Evolutionary conservation across 768 basidiomycete genomes (phyloP).

Genomic region (Leucogyrophana mollusca): DNA sequence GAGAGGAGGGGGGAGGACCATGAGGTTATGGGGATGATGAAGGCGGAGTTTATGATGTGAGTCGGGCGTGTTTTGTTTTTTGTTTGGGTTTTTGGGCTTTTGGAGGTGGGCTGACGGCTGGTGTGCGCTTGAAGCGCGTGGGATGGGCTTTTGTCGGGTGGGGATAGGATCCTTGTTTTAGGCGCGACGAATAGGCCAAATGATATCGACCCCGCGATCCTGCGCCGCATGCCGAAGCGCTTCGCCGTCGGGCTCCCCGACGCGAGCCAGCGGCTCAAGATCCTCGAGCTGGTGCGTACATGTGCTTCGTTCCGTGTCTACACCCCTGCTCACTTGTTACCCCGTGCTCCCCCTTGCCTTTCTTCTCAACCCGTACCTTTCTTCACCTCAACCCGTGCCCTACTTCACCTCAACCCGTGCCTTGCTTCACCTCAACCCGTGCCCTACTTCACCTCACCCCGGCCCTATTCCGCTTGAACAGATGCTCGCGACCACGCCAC

Average conservation of each 20-base stretch:
- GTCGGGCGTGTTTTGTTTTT: constrained; percentile 21
- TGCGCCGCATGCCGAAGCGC: constrained; percentile 98
- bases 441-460: neutral
- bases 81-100: constrained; percentile 3
- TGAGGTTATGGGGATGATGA: constrained; percentile 98
- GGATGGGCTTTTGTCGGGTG: constrained; percentile 87
- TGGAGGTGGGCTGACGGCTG: neutral
- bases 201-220: constrained; percentile 84
- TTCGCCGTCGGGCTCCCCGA: constrained; percentile 86
- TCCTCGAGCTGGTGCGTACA: constrained; percentile 74
- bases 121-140: constrained; percentile 59
- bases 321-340: neutral
- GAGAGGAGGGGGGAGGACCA: constrained; percentile 89
- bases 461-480: constrained; percentile 24
- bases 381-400: too few relatives aligned
- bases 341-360: neutral
- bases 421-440: too few relatives aligned
- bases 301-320: neutral
- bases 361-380: too few relatives aligned
- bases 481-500: constrained; percentile 82
- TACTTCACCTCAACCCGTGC: too few relatives aligned
- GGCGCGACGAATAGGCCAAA: constrained; percentile 95
- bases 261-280: constrained; percentile 75
- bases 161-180: constrained; percentile 83
- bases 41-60: constrained; percentile 93